Conservation (phyloP, 768 basidiomycete species). For the Panus rudis region DNA sequence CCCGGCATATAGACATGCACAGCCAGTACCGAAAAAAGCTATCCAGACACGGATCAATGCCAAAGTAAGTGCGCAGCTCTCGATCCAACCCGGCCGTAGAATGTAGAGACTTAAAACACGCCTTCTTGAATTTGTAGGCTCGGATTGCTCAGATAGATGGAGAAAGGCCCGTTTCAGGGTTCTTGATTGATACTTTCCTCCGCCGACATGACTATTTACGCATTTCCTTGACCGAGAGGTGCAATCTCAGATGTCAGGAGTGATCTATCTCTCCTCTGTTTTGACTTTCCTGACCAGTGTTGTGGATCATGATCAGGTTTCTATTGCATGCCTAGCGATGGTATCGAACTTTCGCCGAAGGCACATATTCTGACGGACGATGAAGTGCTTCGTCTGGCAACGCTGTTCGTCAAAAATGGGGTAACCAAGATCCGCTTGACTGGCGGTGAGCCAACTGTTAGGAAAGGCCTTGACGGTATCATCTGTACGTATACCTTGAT, state of each 20-base stretch:
- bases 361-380: constrained; percentile 66
- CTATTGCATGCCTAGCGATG: constrained; percentile 87
- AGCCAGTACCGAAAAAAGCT: too few relatives aligned
- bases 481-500: constrained; percentile 42
- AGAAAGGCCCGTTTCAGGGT: constrained; percentile 38
- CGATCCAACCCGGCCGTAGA: not conserved
- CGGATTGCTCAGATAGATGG: constrained; percentile 51
- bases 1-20: too few relatives aligned
- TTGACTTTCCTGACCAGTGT: constrained; percentile 10
- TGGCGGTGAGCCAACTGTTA: constrained; percentile 82
- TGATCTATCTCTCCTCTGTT: not conserved
- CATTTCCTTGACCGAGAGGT: constrained; percentile 79
- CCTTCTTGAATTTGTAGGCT: constrained; percentile 39
- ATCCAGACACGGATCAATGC: too few relatives aligned
- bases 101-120: not conserved
- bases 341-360: constrained; percentile 66
- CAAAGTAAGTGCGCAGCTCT: too few relatives aligned
- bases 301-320: constrained; percentile 46
- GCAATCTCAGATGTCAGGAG: constrained; percentile 74
- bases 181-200: constrained; percentile 58
- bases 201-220: constrained; percentile 82
- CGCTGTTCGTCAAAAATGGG: constrained; percentile 73
- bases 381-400: constrained; percentile 67
- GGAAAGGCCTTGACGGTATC: constrained; percentile 66
- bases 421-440: constrained; percentile 85